Evolutionary conservation across 2,329 filamentous ascomycete genomes (phyloP), one percentile per base, ranked within the genome.

Genomic region (Ascocoryne sarcoides): DNA sequence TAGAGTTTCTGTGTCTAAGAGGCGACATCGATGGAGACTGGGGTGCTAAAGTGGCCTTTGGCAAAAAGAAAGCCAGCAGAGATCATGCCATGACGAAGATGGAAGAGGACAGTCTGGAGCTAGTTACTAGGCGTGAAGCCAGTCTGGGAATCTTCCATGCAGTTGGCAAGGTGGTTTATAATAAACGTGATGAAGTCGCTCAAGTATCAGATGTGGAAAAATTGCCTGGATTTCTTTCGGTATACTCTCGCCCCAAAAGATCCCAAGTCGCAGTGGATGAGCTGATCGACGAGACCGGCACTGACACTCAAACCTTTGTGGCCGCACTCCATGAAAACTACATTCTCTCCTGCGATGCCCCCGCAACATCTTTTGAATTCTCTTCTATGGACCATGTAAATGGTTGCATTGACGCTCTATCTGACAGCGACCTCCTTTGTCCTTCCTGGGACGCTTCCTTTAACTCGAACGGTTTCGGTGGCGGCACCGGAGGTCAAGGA

Each of bases 111-210:
- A 89, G 79, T 4, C 63, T 96, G 8, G 78, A 87, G 55, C 67
- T 92, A 44, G 76, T 96, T 16, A 87, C 84, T 1, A 86, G 89
- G 55, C 76, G 92, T 41, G 92, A 96, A 64, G 82, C 84, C 12
- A 95, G 82, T 47, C 68, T 98, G 2, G 92, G 90, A 1, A 87
- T 98, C 37, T 98, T 98, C 57, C 92, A 98, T 60, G 88, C 92
- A 0, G 84, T 96, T 10, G 92, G 90, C 3, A 95, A 92, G 59
- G 85, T 98, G 2, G 81, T 96, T 1, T 94, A 96, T 66, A 98
- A 98, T 66, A 98, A 95, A 60, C 76, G 92, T 33, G 73, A 83
- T 16, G 77, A 82, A 19, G 59, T 46, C 33, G 61, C 63, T 4
- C 58, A 61, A 3, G 62, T 69, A 10, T 63, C 68, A 21, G 62